These are phyloP conservation scores for Casuarina equisetifolia DNA, from an alignment of 306 rosid genomes.

Conservation along the genomic window DNA sequence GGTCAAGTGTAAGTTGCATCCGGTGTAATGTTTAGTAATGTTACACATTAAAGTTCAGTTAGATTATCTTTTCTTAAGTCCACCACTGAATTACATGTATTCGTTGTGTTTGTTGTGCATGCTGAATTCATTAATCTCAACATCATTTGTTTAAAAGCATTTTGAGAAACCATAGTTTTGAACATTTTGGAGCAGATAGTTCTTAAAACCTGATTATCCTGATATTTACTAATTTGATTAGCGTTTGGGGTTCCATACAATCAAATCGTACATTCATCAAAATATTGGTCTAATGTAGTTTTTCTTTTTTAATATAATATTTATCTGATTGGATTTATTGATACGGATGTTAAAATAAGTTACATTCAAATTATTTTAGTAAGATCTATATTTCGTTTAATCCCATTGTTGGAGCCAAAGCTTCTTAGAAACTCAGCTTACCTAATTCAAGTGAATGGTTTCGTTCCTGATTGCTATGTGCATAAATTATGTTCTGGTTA, in stretches of 20 bases:
- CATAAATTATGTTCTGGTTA: background rate
- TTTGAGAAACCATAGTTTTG: too few species aligned
- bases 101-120: background rate
- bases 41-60: background rate
- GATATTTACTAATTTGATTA: too few species aligned
- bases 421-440: background rate
- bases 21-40: background rate
- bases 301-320: too few species aligned
- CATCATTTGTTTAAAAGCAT: too few species aligned
- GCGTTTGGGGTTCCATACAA: too few species aligned
- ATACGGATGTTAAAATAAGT: background rate
- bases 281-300: too few species aligned
- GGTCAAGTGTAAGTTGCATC: background rate
- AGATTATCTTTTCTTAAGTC: background rate
- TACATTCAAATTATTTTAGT: background rate
- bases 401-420: background rate
- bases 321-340: too few species aligned
- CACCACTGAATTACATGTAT: background rate
- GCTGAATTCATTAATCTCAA: too few species aligned
- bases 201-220: background rate
- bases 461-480: background rate
- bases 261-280: too few species aligned
- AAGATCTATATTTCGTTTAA: background rate
- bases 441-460: background rate
- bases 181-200: background rate